Evolutionary conservation across 2,329 filamentous ascomycete species (phyloP).

Genomic region (Exophiala sideris): DNA sequence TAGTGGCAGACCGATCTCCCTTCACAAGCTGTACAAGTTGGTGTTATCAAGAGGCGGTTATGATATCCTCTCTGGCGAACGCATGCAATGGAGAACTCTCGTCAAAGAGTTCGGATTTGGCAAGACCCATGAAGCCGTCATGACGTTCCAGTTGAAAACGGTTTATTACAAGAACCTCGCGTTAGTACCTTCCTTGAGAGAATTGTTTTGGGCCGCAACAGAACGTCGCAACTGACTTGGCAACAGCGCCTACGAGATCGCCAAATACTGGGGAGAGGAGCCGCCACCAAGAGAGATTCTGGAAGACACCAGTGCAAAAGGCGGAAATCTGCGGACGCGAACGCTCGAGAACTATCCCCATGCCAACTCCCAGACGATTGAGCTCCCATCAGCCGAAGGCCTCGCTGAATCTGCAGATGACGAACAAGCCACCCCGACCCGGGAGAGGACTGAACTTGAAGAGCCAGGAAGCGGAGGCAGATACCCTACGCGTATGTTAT

Average conservation of each 20-base stretch:
- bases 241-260: constrained; percentile 72
- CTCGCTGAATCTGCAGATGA: constrained; percentile 42
- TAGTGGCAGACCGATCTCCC: constrained; percentile 70
- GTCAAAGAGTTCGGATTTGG: constrained; percentile 72
- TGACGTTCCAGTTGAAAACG: constrained; percentile 81
- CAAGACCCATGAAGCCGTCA: constrained; percentile 72
- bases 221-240: neutral
- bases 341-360: constrained; percentile 71
- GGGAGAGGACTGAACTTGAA: constrained; percentile 48
- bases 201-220: neutral
- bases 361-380: constrained; percentile 38
- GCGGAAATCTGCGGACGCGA: constrained; percentile 72
- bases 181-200: constrained; percentile 34
- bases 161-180: constrained; percentile 87
- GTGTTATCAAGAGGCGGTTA: constrained; percentile 78
- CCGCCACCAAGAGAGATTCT: constrained; percentile 85
- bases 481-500: constrained; percentile 25
- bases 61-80: constrained; percentile 77
- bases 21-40: constrained; percentile 73
- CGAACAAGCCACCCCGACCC: constrained; percentile 49
- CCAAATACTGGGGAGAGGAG: constrained; percentile 70
- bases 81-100: constrained; percentile 79
- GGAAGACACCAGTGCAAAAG: constrained; percentile 75
- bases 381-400: constrained; percentile 16
- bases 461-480: constrained; percentile 47